Conservation (phyloP, 1,139 yeast genomes). For the Saccharomyces pastorianus region DNA sequence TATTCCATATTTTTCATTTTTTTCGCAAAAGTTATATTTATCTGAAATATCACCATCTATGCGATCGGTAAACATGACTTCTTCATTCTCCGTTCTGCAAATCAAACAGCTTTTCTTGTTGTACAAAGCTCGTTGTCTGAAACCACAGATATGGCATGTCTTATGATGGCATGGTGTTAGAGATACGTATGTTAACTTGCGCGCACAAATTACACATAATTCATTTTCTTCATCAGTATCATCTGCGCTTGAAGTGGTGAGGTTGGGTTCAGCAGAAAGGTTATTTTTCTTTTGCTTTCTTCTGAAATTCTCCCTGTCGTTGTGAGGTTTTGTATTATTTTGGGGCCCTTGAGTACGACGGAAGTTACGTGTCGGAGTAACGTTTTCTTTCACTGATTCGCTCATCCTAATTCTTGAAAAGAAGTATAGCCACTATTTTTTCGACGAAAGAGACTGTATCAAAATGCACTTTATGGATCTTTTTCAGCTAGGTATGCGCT, state of each 20-base stretch:
- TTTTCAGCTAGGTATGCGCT: background rate
- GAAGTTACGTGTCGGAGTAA: slow-evolving; percentile 32
- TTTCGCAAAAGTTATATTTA: slow-evolving; percentile 29
- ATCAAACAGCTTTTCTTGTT: slow-evolving; percentile 68
- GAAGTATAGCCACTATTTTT: background rate
- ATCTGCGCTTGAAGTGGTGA: background rate
- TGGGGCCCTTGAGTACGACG: slow-evolving; percentile 14
- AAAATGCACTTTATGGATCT: background rate
- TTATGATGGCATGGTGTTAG: slow-evolving; percentile 77
- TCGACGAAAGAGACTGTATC: background rate
- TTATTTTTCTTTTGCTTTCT: slow-evolving; percentile 2
- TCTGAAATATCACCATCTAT: slow-evolving; percentile 37
- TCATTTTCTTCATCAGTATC: slow-evolving; percentile 35
- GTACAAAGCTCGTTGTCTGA: slow-evolving; percentile 77
- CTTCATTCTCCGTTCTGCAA: slow-evolving; percentile 65
- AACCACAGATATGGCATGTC: slow-evolving; percentile 75
- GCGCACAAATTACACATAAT: slow-evolving; percentile 80
- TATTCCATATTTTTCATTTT: slow-evolving; percentile 42
- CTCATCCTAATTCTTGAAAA: background rate
- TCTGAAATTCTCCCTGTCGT: background rate
- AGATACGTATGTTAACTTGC: slow-evolving; percentile 53
- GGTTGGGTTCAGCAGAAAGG: background rate
- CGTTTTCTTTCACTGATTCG: background rate
- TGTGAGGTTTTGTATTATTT: slow-evolving; percentile 1
- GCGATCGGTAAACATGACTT: slow-evolving; percentile 52